Evolutionary conservation across 2,329 filamentous ascomycete genomes (phyloP).

Genomic region (Sarocladium oryzae): DNA sequence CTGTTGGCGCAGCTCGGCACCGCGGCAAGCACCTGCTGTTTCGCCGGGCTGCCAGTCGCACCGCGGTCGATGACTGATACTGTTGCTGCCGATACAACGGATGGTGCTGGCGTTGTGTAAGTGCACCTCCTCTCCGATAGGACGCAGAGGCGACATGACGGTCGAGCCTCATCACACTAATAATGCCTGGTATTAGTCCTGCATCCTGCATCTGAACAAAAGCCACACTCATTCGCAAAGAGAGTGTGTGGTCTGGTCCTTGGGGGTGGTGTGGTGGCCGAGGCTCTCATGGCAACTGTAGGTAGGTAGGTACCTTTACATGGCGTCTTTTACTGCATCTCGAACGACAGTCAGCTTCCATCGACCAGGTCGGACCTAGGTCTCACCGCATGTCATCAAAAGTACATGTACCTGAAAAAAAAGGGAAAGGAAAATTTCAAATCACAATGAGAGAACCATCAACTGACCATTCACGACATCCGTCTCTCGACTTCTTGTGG

Average conservation of each 20-base stretch:
- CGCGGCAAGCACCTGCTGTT: neutral
- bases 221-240: neutral
- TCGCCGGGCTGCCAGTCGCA: conserved; percentile 1
- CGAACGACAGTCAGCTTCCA: neutral
- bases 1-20: neutral
- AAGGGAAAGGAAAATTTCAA: too few species aligned
- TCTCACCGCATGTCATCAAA: too few species aligned
- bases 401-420: too few species aligned
- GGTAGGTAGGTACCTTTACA: conserved; percentile 19
- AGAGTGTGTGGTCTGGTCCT: too few species aligned
- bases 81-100: neutral
- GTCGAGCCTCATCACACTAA: conserved; percentile 24
- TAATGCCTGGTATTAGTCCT: neutral
- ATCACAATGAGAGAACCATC: neutral
- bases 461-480: conserved; percentile 21
- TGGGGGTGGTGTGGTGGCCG: too few species aligned
- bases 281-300: too few species aligned
- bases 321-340: conserved; percentile 20
- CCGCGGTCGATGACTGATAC: too few species aligned
- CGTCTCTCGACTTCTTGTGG: conserved; percentile 26
- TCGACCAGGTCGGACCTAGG: too few species aligned
- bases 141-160: conserved; percentile 20
- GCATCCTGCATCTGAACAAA: neutral
- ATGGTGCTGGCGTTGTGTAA: conserved; percentile 14
- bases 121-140: conserved; percentile 21